These are phyloP conservation scores for Ganoderma lingzhi DNA, from an alignment of 1,284 basidiomycete species.

Conservation along the genomic window DNA sequence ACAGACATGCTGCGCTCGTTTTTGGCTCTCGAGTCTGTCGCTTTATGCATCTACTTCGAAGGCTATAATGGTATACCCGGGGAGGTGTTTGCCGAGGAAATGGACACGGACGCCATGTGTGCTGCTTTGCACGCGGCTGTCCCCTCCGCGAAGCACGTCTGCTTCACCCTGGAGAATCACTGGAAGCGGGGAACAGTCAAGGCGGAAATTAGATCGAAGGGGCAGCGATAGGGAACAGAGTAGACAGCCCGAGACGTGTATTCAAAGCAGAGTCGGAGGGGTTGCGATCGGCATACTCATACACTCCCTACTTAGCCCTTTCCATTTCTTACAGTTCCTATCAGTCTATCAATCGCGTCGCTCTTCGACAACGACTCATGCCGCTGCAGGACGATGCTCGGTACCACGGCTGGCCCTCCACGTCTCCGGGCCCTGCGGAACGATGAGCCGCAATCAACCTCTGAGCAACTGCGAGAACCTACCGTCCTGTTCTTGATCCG, in stretches of 20 bases:
- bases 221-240: neutral
- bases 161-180: neutral
- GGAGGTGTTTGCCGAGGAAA: neutral
- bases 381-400: conserved; percentile 36
- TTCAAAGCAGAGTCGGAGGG: neutral
- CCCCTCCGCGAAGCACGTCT: neutral
- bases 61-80: neutral
- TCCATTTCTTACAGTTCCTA: neutral
- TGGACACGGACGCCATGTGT: neutral
- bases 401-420: conserved; percentile 42
- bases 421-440: conserved; percentile 40
- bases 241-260: neutral
- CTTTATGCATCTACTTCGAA: neutral
- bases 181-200: neutral
- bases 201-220: neutral
- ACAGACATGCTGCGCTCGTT: neutral
- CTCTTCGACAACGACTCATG: neutral
- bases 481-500: neutral
- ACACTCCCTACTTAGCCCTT: neutral
- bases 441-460: neutral
- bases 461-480: neutral
- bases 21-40: neutral
- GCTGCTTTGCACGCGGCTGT: neutral
- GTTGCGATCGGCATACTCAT: no score
- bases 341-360: neutral